These are phyloP conservation scores for Suillus plorans DNA, from an alignment of 768 basidiomycete genomes.

Conservation along the genomic window DNA sequence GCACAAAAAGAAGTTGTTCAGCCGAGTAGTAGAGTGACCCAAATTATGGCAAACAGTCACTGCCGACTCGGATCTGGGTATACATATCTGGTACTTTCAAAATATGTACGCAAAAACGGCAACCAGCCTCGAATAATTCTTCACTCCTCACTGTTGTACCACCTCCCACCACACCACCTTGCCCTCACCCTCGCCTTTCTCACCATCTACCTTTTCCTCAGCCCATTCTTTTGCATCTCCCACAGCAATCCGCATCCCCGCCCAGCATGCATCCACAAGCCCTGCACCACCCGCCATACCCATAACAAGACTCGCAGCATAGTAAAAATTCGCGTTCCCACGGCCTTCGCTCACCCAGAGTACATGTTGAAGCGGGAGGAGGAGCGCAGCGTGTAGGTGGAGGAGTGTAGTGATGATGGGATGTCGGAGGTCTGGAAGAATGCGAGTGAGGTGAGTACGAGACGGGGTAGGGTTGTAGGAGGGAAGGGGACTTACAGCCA, in stretches of 20 bases:
- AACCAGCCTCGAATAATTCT: neutral
- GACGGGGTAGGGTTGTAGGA: neutral
- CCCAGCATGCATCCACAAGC: conserved; percentile 78
- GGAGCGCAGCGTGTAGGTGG: conserved; percentile 78
- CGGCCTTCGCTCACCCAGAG: conserved; percentile 91
- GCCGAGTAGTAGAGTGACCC: neutral
- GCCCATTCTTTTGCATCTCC: conserved; percentile 49
- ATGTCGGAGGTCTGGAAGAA: conserved; percentile 68
- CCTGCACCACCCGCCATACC: conserved; percentile 86
- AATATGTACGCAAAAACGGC: neutral
- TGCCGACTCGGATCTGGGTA: neutral
- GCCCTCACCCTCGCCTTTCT: conserved; percentile 20
- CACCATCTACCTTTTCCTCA: conserved; percentile 36
- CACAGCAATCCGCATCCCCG: conserved; percentile 76
- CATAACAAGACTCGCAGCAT: conserved; percentile 92
- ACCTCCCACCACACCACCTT: conserved; percentile 25
- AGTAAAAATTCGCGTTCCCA: conserved; percentile 98
- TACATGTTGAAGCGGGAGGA: conserved; percentile 89
- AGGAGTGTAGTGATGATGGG: conserved; percentile 82
- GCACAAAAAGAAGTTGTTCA: neutral
- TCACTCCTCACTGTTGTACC: conserved; percentile 22
- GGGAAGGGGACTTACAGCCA: conserved; percentile 56
- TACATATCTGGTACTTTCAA: neutral
- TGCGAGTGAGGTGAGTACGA: neutral
- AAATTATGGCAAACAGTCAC: neutral